phyloP scores from a whole-genome alignment of 2,329 filamentous ascomycete genomes.

The Penicillium sp. region DNA sequence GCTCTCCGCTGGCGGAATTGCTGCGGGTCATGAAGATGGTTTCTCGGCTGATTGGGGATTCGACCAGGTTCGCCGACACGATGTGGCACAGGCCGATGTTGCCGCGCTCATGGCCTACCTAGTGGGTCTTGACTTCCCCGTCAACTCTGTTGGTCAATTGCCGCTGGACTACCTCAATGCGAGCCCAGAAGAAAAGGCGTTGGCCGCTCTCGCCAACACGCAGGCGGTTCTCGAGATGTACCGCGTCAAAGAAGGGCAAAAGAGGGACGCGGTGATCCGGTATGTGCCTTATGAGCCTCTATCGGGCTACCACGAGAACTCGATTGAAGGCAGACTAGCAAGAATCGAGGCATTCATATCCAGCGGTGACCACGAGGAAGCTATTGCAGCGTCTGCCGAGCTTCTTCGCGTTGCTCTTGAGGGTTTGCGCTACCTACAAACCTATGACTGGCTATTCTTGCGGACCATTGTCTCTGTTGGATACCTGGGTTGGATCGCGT shows the following conservation, averaged over 20 bases:
- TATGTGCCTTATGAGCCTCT: constrained; percentile 75
- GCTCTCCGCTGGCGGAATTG: constrained; percentile 52
- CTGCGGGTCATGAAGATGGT: constrained; percentile 79
- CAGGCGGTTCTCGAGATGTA: constrained; percentile 93
- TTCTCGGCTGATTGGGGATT: constrained; percentile 88
- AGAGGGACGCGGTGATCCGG: constrained; percentile 69
- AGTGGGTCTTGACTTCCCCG: constrained; percentile 81
- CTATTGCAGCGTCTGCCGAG: constrained; percentile 73
- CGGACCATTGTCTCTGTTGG: constrained; percentile 83
- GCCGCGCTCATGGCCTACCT: constrained; percentile 95
- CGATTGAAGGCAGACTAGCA: constrained; percentile 64
- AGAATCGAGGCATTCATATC: constrained; percentile 68
- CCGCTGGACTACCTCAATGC: constrained; percentile 79
- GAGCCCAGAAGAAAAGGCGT: constrained; percentile 70
- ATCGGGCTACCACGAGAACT: constrained; percentile 56
- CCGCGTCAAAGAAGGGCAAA: constrained; percentile 83
- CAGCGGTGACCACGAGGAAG: constrained; percentile 64
- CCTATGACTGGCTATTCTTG: constrained; percentile 97
- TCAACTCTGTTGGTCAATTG: constrained; percentile 92
- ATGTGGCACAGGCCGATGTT: constrained; percentile 90
- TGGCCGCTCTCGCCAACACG: constrained; percentile 80
- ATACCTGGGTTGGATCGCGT: constrained; percentile 94
- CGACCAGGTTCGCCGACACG: constrained; percentile 75
- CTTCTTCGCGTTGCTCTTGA: constrained; percentile 75
- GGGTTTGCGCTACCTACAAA: constrained; percentile 90